These are phyloP conservation scores for Achaetomiella virescens DNA, from an alignment of 495 filamentous ascomycete genomes.

Conservation along the genomic window DNA sequence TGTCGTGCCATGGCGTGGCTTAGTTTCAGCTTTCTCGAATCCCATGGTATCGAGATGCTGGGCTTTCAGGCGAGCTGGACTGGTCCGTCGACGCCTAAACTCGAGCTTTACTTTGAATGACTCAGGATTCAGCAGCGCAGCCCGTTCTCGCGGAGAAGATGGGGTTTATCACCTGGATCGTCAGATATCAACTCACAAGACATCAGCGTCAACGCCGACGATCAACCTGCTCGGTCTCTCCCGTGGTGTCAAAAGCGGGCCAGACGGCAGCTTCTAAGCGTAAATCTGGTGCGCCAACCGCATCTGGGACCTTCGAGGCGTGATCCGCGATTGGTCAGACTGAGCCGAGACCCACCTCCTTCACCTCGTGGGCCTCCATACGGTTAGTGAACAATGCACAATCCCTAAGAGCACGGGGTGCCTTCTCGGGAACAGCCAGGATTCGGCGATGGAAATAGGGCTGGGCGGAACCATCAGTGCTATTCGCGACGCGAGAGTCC, in stretches of 20 bases:
- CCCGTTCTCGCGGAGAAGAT: too few relatives aligned
- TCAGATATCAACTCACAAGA: too few relatives aligned
- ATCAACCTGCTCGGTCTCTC: too few relatives aligned
- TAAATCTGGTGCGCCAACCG: background rate
- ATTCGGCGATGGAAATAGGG: background rate
- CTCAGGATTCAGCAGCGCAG: too few relatives aligned
- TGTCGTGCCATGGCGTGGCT: too few relatives aligned
- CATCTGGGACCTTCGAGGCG: background rate
- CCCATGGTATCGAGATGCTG: too few relatives aligned
- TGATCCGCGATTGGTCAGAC: conserved; percentile 2
- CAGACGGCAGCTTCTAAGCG: background rate
- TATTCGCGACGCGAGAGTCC: background rate
- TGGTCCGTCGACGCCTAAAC: too few relatives aligned
- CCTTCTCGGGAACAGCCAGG: background rate
- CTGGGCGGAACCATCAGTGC: background rate
- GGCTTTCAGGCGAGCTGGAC: too few relatives aligned
- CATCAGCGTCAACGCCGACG: too few relatives aligned
- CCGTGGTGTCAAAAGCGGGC: background rate
- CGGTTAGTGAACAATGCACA: background rate
- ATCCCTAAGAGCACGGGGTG: background rate
- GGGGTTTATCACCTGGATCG: too few relatives aligned
- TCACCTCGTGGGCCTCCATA: background rate
- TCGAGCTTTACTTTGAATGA: too few relatives aligned
- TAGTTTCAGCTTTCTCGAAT: too few relatives aligned
- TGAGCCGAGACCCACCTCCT: background rate